A percentile compares a stretch with the other conserved stretches of the same genome.
Conservation (phyloP, 768 basidiomycete species). For the Sutorius australiensis region DNA sequence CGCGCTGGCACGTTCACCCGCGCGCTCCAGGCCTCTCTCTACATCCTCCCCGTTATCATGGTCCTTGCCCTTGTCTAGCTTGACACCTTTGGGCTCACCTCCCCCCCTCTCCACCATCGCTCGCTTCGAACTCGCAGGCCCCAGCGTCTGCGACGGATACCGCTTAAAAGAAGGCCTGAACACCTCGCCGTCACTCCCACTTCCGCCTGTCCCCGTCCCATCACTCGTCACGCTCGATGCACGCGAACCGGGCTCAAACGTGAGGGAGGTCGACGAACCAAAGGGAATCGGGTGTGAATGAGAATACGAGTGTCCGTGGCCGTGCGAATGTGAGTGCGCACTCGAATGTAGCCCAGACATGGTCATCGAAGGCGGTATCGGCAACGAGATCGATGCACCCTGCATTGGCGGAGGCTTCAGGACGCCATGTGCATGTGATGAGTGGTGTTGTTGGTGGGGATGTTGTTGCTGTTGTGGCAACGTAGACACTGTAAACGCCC, state of each 20-base stretch:
- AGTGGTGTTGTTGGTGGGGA: neutral
- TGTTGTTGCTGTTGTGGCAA: constrained; percentile 6
- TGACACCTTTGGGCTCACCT: constrained; percentile 16
- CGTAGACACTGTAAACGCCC: constrained; percentile 35
- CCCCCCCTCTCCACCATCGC: constrained; percentile 36
- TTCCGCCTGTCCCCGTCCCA: constrained; percentile 29
- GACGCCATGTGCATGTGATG: constrained; percentile 6
- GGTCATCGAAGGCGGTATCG: constrained; percentile 27
- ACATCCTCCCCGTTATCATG: neutral
- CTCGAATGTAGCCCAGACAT: constrained; percentile 10
- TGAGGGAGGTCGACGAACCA: constrained; percentile 9
- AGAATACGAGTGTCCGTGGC: neutral
- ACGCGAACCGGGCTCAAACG: constrained; percentile 25
- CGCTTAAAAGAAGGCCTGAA: constrained; percentile 68
- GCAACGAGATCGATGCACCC: constrained; percentile 32
- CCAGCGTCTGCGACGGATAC: constrained; percentile 69
- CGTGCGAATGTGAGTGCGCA: neutral
- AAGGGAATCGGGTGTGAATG: constrained; percentile 3
- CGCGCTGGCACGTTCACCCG: constrained; percentile 15
- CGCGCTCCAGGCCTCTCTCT: neutral
- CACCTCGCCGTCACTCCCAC: constrained; percentile 31
- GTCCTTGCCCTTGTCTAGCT: neutral
- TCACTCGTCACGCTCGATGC: constrained; percentile 33
- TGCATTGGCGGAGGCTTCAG: constrained; percentile 28
- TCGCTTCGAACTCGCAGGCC: constrained; percentile 54